Conservation (phyloP, 345 rosid genomes). For the Pugionium dolabratum region DNA sequence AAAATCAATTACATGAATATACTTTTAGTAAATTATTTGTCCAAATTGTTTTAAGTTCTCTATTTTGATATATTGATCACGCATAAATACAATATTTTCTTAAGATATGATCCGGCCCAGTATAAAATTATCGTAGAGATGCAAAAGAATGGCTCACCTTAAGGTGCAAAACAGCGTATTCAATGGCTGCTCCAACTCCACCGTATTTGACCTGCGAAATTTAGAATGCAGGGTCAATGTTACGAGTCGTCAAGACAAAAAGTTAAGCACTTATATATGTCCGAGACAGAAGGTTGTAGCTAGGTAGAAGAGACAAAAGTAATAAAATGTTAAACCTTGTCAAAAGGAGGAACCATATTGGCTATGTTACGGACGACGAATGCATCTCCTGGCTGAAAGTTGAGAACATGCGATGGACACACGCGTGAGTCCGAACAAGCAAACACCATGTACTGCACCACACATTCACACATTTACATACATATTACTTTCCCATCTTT, state of each 20-base stretch:
- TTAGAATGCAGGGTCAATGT: slow-evolving; percentile 1
- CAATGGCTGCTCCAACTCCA: slow-evolving; percentile 86
- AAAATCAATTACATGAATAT: slow-evolving; percentile 20
- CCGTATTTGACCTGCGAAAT: slow-evolving; percentile 44
- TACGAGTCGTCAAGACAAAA: background rate
- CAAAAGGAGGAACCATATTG: slow-evolving; percentile 54
- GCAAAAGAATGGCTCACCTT: slow-evolving; percentile 53
- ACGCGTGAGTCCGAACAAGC: slow-evolving; percentile 61
- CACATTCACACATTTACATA: background rate
- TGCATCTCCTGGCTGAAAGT: slow-evolving; percentile 58
- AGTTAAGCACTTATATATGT: background rate
- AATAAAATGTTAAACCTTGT: slow-evolving; percentile 42
- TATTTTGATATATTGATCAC: background rate
- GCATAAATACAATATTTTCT: background rate
- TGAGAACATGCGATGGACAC: slow-evolving; percentile 52
- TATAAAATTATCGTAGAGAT: background rate
- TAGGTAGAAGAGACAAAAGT: background rate
- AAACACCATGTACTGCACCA: slow-evolving; percentile 86
- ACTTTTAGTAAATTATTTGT: too few species aligned
- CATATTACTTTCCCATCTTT: background rate
- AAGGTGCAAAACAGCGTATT: slow-evolving; percentile 95
- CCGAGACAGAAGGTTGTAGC: background rate
- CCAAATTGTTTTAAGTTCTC: background rate
- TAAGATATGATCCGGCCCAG: too few species aligned
- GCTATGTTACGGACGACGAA: slow-evolving; percentile 56